These are phyloP conservation scores for Dipteronia dyeriana DNA, from an alignment of 345 rosid species.

Conservation along the genomic window DNA sequence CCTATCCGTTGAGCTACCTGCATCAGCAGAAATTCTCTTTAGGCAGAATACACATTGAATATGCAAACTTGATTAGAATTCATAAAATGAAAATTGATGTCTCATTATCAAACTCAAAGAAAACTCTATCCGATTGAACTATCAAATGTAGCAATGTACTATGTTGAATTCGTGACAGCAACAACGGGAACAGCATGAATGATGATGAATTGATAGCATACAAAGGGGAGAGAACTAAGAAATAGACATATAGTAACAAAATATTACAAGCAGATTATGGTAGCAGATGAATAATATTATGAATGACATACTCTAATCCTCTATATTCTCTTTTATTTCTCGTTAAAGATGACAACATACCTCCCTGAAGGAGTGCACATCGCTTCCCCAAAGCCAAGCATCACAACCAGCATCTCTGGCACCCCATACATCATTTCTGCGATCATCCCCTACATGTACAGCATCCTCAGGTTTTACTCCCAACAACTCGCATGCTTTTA, in stretches of 20 bases:
- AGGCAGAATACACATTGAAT: background rate
- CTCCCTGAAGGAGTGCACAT: conserved; percentile 87
- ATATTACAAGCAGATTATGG: background rate
- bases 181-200: background rate
- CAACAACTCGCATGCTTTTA: conserved; percentile 87
- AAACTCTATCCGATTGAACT: background rate
- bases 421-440: conserved; percentile 98
- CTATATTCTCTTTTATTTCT: background rate
- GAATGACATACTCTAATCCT: conserved; percentile 6
- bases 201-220: background rate
- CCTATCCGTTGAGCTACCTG: conserved; percentile 88
- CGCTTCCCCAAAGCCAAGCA: conserved; percentile 99
- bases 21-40: background rate
- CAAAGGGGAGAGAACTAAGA: background rate
- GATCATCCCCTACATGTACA: conserved; percentile 97
- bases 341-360: conserved; percentile 28
- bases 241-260: background rate
- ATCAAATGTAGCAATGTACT: background rate
- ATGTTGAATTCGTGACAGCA: background rate
- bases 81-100: background rate
- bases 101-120: background rate
- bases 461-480: conserved; percentile 91
- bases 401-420: conserved; percentile 99
- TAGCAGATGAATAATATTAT: background rate
- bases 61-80: background rate